phyloP scores from a whole-genome alignment of 75 land plant species.

The Pinus albicaulis region DNA sequence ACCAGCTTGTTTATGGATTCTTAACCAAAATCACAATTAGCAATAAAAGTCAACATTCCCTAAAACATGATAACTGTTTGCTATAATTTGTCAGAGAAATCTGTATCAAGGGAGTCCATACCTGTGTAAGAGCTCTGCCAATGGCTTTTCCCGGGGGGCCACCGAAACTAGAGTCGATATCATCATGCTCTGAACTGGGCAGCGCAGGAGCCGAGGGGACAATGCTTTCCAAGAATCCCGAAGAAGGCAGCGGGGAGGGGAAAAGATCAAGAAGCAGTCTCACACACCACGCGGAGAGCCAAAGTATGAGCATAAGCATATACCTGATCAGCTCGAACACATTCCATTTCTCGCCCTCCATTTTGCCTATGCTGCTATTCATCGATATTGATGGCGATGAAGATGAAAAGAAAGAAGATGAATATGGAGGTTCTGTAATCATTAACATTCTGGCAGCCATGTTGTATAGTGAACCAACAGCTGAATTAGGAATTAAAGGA shows the following conservation, averaged over 20 bases:
- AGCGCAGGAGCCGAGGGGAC: not conserved
- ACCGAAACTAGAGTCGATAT: constrained; percentile 1
- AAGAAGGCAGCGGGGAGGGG: constrained; percentile 13
- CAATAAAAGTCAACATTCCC: not conserved
- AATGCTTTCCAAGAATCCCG: not conserved
- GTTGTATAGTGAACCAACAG: too few relatives aligned
- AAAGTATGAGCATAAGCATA: constrained; percentile 25
- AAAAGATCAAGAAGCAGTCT: constrained; percentile 27
- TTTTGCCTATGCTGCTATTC: too few relatives aligned
- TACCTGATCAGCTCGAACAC: constrained; percentile 23
- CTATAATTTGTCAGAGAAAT: not conserved
- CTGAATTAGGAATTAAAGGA: too few relatives aligned
- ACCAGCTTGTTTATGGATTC: not conserved
- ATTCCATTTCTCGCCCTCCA: constrained; percentile 22
- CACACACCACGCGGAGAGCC: constrained; percentile 29
- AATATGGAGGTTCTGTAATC: too few relatives aligned
- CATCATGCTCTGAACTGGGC: constrained; percentile 7
- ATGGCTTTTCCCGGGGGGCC: constrained; percentile 17
- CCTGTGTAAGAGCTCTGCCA: constrained; percentile 44
- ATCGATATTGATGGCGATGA: too few relatives aligned
- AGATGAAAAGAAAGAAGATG: too few relatives aligned
- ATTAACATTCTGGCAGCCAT: too few relatives aligned
- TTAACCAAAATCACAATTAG: not conserved
- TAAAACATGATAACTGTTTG: not conserved
- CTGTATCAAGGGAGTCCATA: constrained; percentile 5